Evolutionary conservation across 108 stramenopile species (phyloP), one percentile per base, ranked within the genome.

Genomic region (Bacterosira constricta): DNA sequence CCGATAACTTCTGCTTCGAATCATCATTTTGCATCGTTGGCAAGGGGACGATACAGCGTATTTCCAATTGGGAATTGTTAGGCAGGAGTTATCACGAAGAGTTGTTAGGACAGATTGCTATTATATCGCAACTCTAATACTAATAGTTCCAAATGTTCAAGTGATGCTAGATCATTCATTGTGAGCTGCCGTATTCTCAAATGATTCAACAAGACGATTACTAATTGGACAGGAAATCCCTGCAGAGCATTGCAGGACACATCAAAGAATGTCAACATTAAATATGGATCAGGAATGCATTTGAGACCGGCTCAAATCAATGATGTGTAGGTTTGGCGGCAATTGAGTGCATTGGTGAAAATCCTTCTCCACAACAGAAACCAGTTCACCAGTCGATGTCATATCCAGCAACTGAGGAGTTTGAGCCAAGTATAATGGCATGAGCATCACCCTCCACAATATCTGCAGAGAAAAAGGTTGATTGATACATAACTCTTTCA

Each of bases 81-180:
- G 50, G 56, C 59, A 54, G 6, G 12, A 85, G 44, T 11, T 39
- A 37, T 56, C 49, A 52, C 30, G 34, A 39, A 86, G 17, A 21
- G 44, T 37, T 32, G 56, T 60, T 23, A 72, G 47, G 1, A 76
- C 71, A 1, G 67, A 47, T 73, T 63, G 66, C 41, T 83, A 54
- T 86, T 84, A 63, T 70, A 86, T 46, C 81, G 71, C 34, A 86
- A 66, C 55, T 86, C n/a, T n/a, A n/a, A n/a, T n/a, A n/a, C 85
- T 20, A 86, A 37, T 9, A 75, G 4, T 42, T 44, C 15, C 46
- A 86, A 59, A 10, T 60, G 36, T 29, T 44, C 50, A 25, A 86
- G 46, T 5, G 85, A 79, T 11, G 79, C 34, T 4, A 84, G 20
- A 38, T 54, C 80, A 9, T 63, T 52, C 23, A 79, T 18, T 18